These are phyloP conservation scores for Durusdinium trenchii DNA, from an alignment of 73 alveolate genomes.

Conservation along the genomic window DNA sequence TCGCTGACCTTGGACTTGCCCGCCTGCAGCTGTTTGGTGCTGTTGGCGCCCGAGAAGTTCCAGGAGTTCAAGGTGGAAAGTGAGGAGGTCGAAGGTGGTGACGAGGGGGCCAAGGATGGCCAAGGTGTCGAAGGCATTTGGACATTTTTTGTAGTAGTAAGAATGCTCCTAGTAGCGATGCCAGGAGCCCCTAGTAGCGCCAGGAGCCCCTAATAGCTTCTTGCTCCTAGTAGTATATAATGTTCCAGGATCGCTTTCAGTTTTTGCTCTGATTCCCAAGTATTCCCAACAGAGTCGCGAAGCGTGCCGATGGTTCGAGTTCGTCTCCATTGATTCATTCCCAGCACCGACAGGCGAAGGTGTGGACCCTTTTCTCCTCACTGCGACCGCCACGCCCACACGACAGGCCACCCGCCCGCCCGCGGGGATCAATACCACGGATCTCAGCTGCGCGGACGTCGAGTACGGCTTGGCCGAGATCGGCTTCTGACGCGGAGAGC, in stretches of 20 bases:
- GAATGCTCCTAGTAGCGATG: no score
- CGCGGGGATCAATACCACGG: slow-evolving; percentile 40
- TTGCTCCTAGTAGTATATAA: neutral
- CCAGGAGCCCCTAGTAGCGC: no score
- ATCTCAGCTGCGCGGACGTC: slow-evolving; percentile 15
- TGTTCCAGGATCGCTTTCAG: neutral
- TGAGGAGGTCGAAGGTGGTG: neutral
- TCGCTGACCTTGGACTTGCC: slow-evolving; percentile 57
- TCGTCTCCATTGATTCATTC: neutral
- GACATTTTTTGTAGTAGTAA: neutral
- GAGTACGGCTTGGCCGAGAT: slow-evolving; percentile 87
- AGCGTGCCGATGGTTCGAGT: neutral
- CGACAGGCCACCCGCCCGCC: slow-evolving; percentile 55
- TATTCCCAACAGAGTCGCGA: neutral
- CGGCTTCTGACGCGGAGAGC: slow-evolving; percentile 24
- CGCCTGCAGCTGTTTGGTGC: slow-evolving; percentile 49
- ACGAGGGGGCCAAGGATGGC: neutral
- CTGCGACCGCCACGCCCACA: neutral
- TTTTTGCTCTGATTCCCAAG: no score
- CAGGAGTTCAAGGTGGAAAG: slow-evolving; percentile 40
- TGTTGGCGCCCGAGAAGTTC: slow-evolving; percentile 89
- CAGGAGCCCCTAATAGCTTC: neutral
- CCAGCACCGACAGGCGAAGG: neutral
- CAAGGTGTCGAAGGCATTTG: neutral
- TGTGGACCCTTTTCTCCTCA: neutral